Evolutionary conservation across 805 yeast genomes (phyloP).

Genomic region (Yarrowia sp.): DNA sequence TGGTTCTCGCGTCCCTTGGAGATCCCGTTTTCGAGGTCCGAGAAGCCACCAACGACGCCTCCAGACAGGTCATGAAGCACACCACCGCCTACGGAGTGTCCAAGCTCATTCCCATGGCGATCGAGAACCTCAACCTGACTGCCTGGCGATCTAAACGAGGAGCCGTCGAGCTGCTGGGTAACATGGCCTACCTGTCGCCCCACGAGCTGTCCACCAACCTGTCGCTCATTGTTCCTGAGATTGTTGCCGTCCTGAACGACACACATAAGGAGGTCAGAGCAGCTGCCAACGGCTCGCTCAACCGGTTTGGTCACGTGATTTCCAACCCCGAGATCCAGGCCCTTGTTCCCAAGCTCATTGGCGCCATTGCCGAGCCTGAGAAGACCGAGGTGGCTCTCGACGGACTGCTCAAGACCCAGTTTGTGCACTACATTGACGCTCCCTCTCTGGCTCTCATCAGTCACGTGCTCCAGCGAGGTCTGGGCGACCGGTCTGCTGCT

Average conservation of each 20-base stretch:
- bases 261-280: slow-evolving; percentile 96
- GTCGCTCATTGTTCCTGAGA: slow-evolving; percentile 91
- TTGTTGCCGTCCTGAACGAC: slow-evolving; percentile 92
- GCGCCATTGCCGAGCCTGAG: slow-evolving; percentile 96
- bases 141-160: slow-evolving; percentile 98
- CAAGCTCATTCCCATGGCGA: slow-evolving; percentile 87
- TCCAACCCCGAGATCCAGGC: slow-evolving; percentile 95
- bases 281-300: slow-evolving; percentile 88
- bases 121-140: slow-evolving; percentile 81
- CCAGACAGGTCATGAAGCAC: slow-evolving; percentile 84
- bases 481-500: slow-evolving; percentile 91
- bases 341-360: slow-evolving; percentile 83
- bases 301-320: slow-evolving; percentile 94
- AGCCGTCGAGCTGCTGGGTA: slow-evolving; percentile 92
- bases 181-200: slow-evolving; percentile 98
- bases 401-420: slow-evolving; percentile 84
- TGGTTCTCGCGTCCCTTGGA: slow-evolving; percentile 80
- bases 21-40: slow-evolving; percentile 87
- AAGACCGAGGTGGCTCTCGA: slow-evolving; percentile 89
- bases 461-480: slow-evolving; percentile 94
- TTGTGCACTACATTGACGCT: slow-evolving; percentile 97
- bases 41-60: slow-evolving; percentile 85
- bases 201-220: slow-evolving; percentile 88
- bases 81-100: slow-evolving; percentile 93
- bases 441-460: slow-evolving; percentile 95